phyloP scores from a whole-genome alignment of 2,329 filamentous ascomycete genomes.

The Talaromyces rugulosus region DNA sequence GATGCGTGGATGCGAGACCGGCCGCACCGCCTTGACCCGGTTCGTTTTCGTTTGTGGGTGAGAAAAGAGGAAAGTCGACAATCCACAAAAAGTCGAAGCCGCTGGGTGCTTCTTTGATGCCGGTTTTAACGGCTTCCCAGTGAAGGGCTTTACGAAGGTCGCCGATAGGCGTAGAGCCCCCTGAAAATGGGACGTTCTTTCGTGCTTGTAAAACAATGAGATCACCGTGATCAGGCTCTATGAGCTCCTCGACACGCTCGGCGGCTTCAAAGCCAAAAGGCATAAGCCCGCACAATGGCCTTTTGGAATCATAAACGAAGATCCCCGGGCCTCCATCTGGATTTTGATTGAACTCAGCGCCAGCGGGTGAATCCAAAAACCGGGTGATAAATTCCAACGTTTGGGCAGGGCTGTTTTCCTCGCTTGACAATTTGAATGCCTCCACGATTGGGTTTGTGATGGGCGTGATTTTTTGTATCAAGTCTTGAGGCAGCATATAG shows the following conservation, averaged over 20 bases:
- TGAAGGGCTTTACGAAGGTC: slow-evolving; percentile 68
- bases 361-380: slow-evolving; percentile 66
- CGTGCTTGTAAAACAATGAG: slow-evolving; percentile 79
- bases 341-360: slow-evolving; percentile 60
- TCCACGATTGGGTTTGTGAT: slow-evolving; percentile 69
- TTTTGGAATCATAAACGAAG: slow-evolving; percentile 67
- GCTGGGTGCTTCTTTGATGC: slow-evolving; percentile 48
- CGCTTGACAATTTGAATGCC: slow-evolving; percentile 59
- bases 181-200: slow-evolving; percentile 58
- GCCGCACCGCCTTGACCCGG: slow-evolving; percentile 78
- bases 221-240: slow-evolving; percentile 65
- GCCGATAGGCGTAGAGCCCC: slow-evolving; percentile 70
- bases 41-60: slow-evolving; percentile 59
- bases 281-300: slow-evolving; percentile 72
- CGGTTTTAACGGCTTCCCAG: slow-evolving; percentile 61
- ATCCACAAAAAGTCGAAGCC: slow-evolving; percentile 78
- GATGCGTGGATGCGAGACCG: slow-evolving; percentile 83
- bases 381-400: slow-evolving; percentile 60
- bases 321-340: slow-evolving; percentile 74
- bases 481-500: slow-evolving; percentile 57
- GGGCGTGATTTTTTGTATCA: slow-evolving; percentile 70
- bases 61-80: slow-evolving; percentile 87
- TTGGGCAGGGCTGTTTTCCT: slow-evolving; percentile 46
- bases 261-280: slow-evolving; percentile 71
- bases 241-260: slow-evolving; percentile 51